A percentile compares a stretch with the other conserved stretches of the same genome.
Conservation (phyloP, 805 yeast species). For the Candida vaughaniae region DNA sequence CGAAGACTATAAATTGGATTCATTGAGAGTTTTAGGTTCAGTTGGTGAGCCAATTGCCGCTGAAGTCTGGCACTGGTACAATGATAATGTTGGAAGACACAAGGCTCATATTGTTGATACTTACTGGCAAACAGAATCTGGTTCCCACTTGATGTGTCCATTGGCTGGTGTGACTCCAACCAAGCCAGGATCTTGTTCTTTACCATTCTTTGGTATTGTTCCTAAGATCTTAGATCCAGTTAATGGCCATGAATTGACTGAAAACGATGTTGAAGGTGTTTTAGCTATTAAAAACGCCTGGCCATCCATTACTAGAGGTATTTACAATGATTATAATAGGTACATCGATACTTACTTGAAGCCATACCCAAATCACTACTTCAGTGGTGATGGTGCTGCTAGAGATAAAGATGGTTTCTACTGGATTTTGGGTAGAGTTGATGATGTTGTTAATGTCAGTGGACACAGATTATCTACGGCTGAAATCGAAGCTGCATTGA, state of each 20-base stretch:
- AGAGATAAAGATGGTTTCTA: conserved; percentile 94
- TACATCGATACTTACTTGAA: conserved; percentile 88
- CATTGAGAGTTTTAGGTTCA: conserved; percentile 91
- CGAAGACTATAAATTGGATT: conserved; percentile 73
- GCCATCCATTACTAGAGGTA: conserved; percentile 99
- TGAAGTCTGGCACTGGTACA: conserved; percentile 98
- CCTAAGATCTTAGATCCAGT: conserved; percentile 93
- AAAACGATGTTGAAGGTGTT: conserved; percentile 94
- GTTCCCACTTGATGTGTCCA: conserved; percentile 92
- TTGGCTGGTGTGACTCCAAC: conserved; percentile 92
- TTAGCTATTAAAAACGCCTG: conserved; percentile 86
- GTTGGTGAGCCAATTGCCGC: conserved; percentile 99
- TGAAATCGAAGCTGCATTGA: conserved; percentile 91
- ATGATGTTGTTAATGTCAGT: conserved; percentile 95
- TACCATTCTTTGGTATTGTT: conserved; percentile 94
- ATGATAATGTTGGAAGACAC: conserved; percentile 85
- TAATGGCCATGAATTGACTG: conserved; percentile 77
- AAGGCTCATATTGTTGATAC: conserved; percentile 93
- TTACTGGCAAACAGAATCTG: conserved; percentile 99
- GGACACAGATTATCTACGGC: conserved; percentile 99
- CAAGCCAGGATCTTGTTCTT: conserved; percentile 95
- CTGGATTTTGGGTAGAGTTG: conserved; percentile 98
- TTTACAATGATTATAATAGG: conserved; percentile 83
- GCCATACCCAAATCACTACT: conserved; percentile 91
- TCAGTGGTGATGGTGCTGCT: conserved; percentile 99